phyloP scores from a whole-genome alignment of 352 stramenopile genomes.

The Phytophthora palmivora region DNA sequence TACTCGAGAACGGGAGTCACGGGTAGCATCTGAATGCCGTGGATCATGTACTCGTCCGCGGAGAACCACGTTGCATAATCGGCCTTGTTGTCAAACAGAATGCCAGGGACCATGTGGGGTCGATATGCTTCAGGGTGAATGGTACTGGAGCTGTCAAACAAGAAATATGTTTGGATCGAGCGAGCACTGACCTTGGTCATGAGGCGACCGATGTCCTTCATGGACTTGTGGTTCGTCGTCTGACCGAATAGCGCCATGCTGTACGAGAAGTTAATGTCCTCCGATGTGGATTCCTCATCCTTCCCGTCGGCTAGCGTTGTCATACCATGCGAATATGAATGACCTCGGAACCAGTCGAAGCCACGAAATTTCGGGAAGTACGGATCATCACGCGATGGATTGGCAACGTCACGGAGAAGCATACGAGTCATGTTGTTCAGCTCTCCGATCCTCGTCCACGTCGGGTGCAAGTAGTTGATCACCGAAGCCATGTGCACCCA shows the following conservation, averaged over 20 bases:
- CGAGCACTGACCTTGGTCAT: conserved; percentile 65
- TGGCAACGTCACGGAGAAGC: conserved; percentile 64
- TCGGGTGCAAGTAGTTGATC: conserved; percentile 77
- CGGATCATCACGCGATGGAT: conserved; percentile 50
- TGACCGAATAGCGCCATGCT: conserved; percentile 57
- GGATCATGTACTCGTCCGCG: conserved; percentile 69
- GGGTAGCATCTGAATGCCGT: conserved; percentile 84
- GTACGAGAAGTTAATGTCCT: conserved; percentile 77
- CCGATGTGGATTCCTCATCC: conserved; percentile 69
- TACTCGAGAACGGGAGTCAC: conserved; percentile 70
- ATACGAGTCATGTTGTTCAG: conserved; percentile 61
- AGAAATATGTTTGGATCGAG: conserved; percentile 72
- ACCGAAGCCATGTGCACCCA: conserved; percentile 71
- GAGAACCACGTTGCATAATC: conserved; percentile 87
- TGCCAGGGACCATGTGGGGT: conserved; percentile 63
- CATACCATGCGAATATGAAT: conserved; percentile 78
- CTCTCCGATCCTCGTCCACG: conserved; percentile 52
- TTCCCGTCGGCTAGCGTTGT: conserved; percentile 68
- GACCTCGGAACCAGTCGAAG: conserved; percentile 76
- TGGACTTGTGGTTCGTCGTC: conserved; percentile 46
- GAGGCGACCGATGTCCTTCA: conserved; percentile 54
- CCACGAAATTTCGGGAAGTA: conserved; percentile 72
- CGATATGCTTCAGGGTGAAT: conserved; percentile 58
- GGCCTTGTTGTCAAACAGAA: conserved; percentile 84
- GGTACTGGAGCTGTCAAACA: conserved; percentile 63